Conservation (phyloP, 1,284 basidiomycete genomes). For the Xerocomus minutiporus region DNA sequence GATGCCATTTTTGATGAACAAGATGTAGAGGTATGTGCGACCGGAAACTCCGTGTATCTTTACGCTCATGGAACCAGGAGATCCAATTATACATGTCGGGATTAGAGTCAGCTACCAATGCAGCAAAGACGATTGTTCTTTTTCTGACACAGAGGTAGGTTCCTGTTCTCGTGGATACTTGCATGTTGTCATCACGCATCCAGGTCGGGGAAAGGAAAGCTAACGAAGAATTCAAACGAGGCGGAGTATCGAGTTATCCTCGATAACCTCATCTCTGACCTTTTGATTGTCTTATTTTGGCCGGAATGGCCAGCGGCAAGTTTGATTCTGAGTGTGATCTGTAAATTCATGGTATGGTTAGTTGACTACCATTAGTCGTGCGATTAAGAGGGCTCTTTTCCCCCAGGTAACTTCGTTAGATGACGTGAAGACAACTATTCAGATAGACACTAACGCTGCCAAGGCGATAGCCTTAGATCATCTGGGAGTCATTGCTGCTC, state of each 20-base stretch:
- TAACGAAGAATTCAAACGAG: conserved; percentile 84
- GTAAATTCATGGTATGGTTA: conserved; percentile 75
- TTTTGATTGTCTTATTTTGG: conserved; percentile 86
- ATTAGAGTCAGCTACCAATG: conserved; percentile 76
- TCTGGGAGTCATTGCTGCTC: conserved; percentile 85
- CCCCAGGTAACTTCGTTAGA: conserved; percentile 62
- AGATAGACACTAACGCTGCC: conserved; percentile 72
- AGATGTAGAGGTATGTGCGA: conserved; percentile 51
- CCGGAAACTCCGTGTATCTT: neutral
- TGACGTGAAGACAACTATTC: conserved; percentile 66
- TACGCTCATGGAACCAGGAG: conserved; percentile 43
- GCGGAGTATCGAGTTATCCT: conserved; percentile 88
- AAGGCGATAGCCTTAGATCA: conserved; percentile 91
- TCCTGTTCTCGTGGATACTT: neutral
- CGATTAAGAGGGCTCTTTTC: neutral
- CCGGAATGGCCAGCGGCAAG: conserved; percentile 96
- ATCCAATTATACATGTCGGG: conserved; percentile 61
- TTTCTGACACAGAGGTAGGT: conserved; percentile 77
- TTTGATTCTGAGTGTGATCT: conserved; percentile 72
- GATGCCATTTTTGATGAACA: conserved; percentile 60
- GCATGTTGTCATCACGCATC: neutral
- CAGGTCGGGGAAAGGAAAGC: conserved; percentile 77
- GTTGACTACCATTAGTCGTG: neutral
- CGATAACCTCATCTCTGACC: conserved; percentile 84
- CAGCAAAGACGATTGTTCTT: conserved; percentile 77